phyloP scores from a whole-genome alignment of 169 alveolate species.

The Cryptosporidium muris region DNA sequence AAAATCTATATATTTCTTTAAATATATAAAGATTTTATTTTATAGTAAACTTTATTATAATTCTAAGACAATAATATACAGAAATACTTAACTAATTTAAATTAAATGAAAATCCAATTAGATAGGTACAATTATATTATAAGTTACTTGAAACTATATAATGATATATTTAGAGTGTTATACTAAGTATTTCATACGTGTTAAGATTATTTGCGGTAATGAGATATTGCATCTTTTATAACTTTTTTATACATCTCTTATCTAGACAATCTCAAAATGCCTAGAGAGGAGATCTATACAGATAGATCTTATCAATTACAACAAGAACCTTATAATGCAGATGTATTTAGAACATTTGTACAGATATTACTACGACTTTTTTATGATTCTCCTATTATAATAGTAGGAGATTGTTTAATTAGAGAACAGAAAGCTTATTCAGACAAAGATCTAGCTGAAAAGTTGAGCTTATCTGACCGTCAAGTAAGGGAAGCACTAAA shows the following conservation, averaged over 20 bases:
- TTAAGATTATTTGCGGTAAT: no score
- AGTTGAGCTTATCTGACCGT: constrained; percentile 46
- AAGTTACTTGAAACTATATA: neutral
- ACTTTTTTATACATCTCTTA: no score
- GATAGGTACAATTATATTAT: neutral
- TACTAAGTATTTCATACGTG: no score
- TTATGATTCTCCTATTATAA: constrained; percentile 59
- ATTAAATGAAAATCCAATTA: neutral
- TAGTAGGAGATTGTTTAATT: constrained; percentile 61
- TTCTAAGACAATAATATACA: neutral
- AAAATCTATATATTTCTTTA: no score
- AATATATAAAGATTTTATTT: no score
- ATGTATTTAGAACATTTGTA: constrained; percentile 43
- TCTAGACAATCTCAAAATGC: neutral
- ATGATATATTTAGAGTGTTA: no score
- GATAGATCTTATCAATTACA: constrained; percentile 20
- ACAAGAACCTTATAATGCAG: constrained; percentile 57
- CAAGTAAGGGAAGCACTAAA: constrained; percentile 65
- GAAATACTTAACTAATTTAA: neutral
- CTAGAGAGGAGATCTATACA: constrained; percentile 16
- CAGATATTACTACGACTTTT: constrained; percentile 44
- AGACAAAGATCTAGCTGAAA: constrained; percentile 53
- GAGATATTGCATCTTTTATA: no score
- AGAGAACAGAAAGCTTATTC: constrained; percentile 64
- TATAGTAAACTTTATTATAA: no score